Evolutionary conservation across 768 basidiomycete species (phyloP).

Genomic region (Leccinum boreale): DNA sequence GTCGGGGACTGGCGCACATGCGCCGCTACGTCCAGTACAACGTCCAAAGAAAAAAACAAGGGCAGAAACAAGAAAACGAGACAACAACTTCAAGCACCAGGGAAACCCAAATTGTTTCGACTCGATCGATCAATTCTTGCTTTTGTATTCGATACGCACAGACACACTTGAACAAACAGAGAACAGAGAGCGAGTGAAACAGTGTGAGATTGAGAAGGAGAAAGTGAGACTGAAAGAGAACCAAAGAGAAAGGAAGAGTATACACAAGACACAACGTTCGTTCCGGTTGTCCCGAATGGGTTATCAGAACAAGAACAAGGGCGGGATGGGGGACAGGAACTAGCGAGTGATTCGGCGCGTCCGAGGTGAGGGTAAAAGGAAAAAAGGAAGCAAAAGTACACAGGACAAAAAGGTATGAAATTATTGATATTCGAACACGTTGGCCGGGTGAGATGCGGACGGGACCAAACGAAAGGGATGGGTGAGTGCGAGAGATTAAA

Average conservation of each 20-base stretch:
- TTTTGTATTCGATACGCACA: not conserved
- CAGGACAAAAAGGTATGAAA: not conserved
- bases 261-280: not conserved
- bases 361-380: not conserved
- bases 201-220: not conserved
- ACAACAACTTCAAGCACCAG: not conserved
- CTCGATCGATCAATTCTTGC: not conserved
- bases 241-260: not conserved
- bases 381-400: not conserved
- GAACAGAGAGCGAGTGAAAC: not conserved
- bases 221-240: not conserved
- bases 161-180: not conserved
- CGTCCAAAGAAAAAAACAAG: not conserved
- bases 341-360: not conserved
- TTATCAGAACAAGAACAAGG: not conserved
- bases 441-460: not conserved
- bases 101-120: not conserved
- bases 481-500: not conserved
- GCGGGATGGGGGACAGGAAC: not conserved
- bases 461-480: not conserved
- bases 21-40: no score
- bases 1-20: no score
- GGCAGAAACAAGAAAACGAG: not conserved
- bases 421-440: not conserved
- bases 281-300: not conserved